Evolutionary conservation across 768 basidiomycete genomes (phyloP).

Genomic region (Boletus insuetus): DNA sequence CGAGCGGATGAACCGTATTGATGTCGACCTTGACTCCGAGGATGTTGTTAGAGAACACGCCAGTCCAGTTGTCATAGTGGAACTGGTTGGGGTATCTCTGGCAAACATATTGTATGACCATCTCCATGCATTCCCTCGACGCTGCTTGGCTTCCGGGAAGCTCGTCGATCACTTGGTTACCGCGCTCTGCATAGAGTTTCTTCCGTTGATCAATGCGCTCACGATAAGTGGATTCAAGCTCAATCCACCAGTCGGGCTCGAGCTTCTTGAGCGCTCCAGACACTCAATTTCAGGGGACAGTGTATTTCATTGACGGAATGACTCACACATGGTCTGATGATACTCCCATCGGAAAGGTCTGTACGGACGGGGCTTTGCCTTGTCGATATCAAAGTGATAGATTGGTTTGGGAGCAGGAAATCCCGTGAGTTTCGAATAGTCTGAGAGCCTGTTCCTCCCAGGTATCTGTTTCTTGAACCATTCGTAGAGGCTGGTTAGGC

Average conservation of each 20-base stretch:
- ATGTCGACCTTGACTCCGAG: slow-evolving; percentile 34
- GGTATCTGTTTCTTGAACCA: slow-evolving; percentile 4
- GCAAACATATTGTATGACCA: slow-evolving; percentile 55
- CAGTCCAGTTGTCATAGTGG: slow-evolving; percentile 32
- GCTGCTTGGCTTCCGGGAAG: slow-evolving; percentile 49
- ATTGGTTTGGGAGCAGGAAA: slow-evolving; percentile 43
- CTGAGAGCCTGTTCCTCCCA: slow-evolving; percentile 20
- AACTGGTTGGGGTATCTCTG: slow-evolving; percentile 57
- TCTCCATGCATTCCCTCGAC: slow-evolving; percentile 52
- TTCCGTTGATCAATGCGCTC: slow-evolving; percentile 43
- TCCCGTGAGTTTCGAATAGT: slow-evolving; percentile 45
- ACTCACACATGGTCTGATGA: slow-evolving; percentile 54
- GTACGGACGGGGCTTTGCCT: slow-evolving; percentile 48
- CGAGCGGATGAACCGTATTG: slow-evolving; percentile 33
- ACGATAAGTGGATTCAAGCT: slow-evolving; percentile 51
- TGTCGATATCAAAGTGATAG: slow-evolving; percentile 41
- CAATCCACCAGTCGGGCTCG: slow-evolving; percentile 57
- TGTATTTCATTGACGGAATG: neutral
- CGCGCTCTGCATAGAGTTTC: slow-evolving; percentile 37
- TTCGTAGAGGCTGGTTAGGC: neutral
- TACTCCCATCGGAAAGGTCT: slow-evolving; percentile 56
- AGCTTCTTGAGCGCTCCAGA: slow-evolving; percentile 42
- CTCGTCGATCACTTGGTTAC: slow-evolving; percentile 41
- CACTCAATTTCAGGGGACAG: neutral
- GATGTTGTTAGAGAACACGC: slow-evolving; percentile 43